Percentiles rank a stretch among this genome's conserved stretches.
Evolutionary conservation across 2,329 filamentous ascomycete species (phyloP).

Genomic region (Ambrosiella beaveri): DNA sequence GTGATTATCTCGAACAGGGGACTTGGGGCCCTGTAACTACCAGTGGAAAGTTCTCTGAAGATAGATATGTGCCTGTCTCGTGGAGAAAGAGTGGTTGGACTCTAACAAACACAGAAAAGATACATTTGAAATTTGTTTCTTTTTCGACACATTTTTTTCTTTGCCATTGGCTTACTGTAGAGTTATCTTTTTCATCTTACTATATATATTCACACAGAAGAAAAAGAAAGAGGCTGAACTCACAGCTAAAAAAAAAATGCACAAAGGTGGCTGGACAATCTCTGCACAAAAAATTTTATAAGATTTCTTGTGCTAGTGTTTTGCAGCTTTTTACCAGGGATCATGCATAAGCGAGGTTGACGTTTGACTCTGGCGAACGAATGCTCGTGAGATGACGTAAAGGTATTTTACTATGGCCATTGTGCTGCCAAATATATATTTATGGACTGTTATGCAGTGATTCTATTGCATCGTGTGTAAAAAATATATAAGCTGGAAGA

Average conservation of each 20-base stretch:
- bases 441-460: background rate
- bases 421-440: background rate
- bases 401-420: too few species aligned
- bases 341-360: conserved; percentile 5
- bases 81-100: too few species aligned
- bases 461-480: background rate
- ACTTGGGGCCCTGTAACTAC: too few species aligned
- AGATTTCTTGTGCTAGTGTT: background rate
- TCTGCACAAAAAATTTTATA: background rate
- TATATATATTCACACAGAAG: background rate
- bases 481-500: background rate
- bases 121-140: too few species aligned
- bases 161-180: too few species aligned
- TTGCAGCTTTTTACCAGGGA: background rate
- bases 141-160: too few species aligned
- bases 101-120: too few species aligned
- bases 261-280: conserved; percentile 10
- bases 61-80: too few species aligned
- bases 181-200: background rate
- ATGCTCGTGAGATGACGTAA: too few species aligned
- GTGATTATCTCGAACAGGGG: too few species aligned
- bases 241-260: conserved; percentile 5
- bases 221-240: conserved; percentile 2
- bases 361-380: background rate
- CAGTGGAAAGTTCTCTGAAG: too few species aligned